Base-by-base conservation (phyloP, 2,329 filamentous ascomycete species). In the Bimuria novae-zelandiae region DNA sequence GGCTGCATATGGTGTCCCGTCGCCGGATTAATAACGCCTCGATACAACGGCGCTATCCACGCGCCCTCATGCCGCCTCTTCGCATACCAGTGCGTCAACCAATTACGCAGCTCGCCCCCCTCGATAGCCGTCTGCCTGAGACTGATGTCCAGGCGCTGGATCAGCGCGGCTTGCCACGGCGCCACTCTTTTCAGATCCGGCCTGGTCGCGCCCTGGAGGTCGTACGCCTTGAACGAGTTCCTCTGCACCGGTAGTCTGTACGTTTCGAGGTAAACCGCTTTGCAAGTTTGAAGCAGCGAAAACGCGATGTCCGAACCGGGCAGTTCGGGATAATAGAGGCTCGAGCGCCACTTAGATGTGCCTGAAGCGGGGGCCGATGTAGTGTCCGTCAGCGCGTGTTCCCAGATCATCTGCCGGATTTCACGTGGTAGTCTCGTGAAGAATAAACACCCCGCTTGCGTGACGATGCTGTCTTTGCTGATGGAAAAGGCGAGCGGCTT, bases 91-190 rank as follows among this genome's bases (percentile, higher is more conserved):
- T 27, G 29, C 22, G 27, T 16, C 11, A 59, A 12, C 35, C 50
- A 54, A 1, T 44, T 29, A 11, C 16, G 11, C 6, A 60, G 39
- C 10, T 41, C 19, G 29, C 35, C 35, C 14, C 42, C 17, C 30
- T 62, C 59, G 1, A 61, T 46, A 12, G 35, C 32, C 2, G 36
- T 27, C 22, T 60, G 57, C 33, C 51, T 42, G 7, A 62, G 40
- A 29, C 51, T 52, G 21, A 57, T 55, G 10, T 57, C 57, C 4
- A 62, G 22, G 12, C 42, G 25, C 22, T 57, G 51, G 23, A 62
- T 54, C 1, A 60, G 43, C 17, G 53, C 60, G 23, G 56, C 56
- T 50, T 62, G 60, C 57, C 60, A 60, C 2, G 53, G 56, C 16
- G 52, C 50, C 4, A 60, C 36, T 5, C 12, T 19, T 3, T 17